phyloP scores from a whole-genome alignment of 2,329 filamentous ascomycete species.

The Pseudogymnoascus sp. region DNA sequence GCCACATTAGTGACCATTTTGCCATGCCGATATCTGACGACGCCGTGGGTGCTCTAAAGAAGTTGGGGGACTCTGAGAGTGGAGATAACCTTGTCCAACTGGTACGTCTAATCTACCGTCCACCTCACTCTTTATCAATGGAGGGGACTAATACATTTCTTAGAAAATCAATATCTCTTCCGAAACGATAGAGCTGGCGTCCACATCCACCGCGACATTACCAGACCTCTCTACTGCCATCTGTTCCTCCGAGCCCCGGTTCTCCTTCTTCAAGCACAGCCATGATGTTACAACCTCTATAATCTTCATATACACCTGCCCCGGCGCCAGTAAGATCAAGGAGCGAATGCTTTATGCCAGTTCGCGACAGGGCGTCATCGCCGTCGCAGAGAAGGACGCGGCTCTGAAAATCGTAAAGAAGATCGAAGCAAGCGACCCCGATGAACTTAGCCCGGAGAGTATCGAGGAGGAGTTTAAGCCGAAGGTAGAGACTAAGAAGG shows the following conservation, averaged over 20 bases:
- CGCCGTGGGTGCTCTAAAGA: conserved; percentile 55
- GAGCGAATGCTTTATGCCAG: conserved; percentile 78
- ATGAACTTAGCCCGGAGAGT: conserved; percentile 60
- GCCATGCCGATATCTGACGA: conserved; percentile 53
- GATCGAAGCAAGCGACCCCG: conserved; percentile 58
- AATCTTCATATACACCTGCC: conserved; percentile 79
- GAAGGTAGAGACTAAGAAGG: conserved; percentile 55
- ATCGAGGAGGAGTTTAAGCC: conserved; percentile 62
- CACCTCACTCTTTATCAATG: neutral
- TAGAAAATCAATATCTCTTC: conserved; percentile 65
- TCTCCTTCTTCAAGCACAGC: conserved; percentile 66
- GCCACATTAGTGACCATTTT: conserved; percentile 49
- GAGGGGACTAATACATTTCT: neutral
- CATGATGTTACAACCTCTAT: conserved; percentile 51
- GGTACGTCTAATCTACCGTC: conserved; percentile 36
- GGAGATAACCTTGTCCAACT: conserved; percentile 53
- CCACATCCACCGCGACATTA: conserved; percentile 45
- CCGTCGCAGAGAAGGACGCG: conserved; percentile 56
- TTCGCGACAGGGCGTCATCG: conserved; percentile 58
- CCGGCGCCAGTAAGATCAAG: conserved; percentile 64
- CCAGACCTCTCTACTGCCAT: conserved; percentile 52
- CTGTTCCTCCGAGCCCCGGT: conserved; percentile 61
- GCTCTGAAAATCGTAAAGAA: conserved; percentile 62
- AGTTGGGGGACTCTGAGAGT: conserved; percentile 43
- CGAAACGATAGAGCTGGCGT: conserved; percentile 61